Base-by-base conservation (phyloP, 257 asterid species). In the Dorcoceras hygrometricum region DNA sequence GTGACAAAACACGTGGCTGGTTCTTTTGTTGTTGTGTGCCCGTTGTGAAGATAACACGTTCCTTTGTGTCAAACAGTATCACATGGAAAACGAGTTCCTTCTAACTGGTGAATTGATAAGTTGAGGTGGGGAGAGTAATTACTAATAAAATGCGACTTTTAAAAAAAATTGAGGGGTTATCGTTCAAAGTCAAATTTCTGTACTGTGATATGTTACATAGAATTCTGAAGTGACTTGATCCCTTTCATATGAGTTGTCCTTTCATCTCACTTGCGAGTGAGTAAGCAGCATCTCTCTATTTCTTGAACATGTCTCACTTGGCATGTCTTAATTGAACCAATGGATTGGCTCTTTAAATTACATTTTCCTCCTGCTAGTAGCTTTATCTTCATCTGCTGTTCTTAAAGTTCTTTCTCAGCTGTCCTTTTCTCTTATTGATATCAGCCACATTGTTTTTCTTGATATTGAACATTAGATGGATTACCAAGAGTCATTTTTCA, bases 391-490 rank as follows among this genome's bases (percentile, higher is more conserved):
- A 24, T 46, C 53, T 14, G 14, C 34, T n/a, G 3, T n/a, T 9
- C 53, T 62, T 48, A 12, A 3, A 23, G 60, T 43, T 23, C 31
- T 57, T 60, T 28, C 57, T 5, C 32, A 8, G 63, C 6, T 58
- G 20, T 57, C 34, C 25, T 24, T 5, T 66, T 55, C 64, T 69
- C 62, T 53, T 29, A 23, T 54, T 14, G 26, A 28, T 2, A 55
- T 23, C 75, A 31, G 71, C 62, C 34, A 28, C 46, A 20, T 10
- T 62, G 16, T 36, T 77, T 62, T 19, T 57, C 55, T 65, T 68
- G 64, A 32, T 50, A 28, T 26, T 67, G 63, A 62, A 56, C 72
- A 27, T 73, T 65, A 90, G 97, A 87, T 89, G 94, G 90, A 91
- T n/a, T 77, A 24, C 48, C 95, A 81, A 68, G 95, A 87, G 62